These are phyloP conservation scores for Dentipellis sp. DNA, from an alignment of 768 basidiomycete genomes.

Conservation along the genomic window DNA sequence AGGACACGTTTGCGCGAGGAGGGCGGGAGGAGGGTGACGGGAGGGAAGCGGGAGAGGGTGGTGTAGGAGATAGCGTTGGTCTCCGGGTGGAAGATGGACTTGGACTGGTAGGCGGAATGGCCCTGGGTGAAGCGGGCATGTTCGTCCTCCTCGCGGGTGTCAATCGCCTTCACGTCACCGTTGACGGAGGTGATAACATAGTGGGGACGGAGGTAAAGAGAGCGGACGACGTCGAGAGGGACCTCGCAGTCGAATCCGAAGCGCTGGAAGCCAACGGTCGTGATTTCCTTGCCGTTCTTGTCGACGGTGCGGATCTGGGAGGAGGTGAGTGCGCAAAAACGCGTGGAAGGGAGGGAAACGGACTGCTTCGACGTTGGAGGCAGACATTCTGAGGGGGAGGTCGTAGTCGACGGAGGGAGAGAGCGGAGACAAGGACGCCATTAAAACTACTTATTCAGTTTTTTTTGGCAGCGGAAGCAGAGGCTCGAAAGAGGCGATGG, in stretches of 20 bases:
- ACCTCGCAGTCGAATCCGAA: conserved; percentile 91
- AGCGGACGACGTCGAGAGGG: conserved; percentile 67
- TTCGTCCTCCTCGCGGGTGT: conserved; percentile 29
- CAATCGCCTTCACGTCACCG: conserved; percentile 27
- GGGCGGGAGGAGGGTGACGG: conserved; percentile 79
- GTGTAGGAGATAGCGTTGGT: conserved; percentile 84
- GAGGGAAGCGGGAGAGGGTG: conserved; percentile 85
- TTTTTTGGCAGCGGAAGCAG: not conserved
- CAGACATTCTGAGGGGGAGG: conserved; percentile 6
- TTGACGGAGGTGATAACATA: conserved; percentile 43
- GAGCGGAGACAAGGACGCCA: not conserved
- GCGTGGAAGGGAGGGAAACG: not conserved
- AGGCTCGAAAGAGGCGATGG: not conserved
- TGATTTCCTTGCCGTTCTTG: conserved; percentile 68
- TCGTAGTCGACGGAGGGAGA: not conserved
- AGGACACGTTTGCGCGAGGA: conserved; percentile 79
- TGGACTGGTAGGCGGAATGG: conserved; percentile 54
- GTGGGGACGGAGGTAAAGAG: conserved; percentile 82
- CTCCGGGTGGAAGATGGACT: conserved; percentile 79
- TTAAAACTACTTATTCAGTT: not conserved
- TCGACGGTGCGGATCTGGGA: conserved; percentile 55
- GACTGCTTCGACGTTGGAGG: conserved; percentile 3
- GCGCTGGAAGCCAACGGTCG: conserved; percentile 70
- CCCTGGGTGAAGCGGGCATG: conserved; percentile 49
- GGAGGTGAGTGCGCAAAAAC: not conserved